Percentiles rank a stretch among this genome's conserved stretches.
phyloP scores from a whole-genome alignment of 1,284 basidiomycete species.

The Ceratobasidium papillatum region DNA sequence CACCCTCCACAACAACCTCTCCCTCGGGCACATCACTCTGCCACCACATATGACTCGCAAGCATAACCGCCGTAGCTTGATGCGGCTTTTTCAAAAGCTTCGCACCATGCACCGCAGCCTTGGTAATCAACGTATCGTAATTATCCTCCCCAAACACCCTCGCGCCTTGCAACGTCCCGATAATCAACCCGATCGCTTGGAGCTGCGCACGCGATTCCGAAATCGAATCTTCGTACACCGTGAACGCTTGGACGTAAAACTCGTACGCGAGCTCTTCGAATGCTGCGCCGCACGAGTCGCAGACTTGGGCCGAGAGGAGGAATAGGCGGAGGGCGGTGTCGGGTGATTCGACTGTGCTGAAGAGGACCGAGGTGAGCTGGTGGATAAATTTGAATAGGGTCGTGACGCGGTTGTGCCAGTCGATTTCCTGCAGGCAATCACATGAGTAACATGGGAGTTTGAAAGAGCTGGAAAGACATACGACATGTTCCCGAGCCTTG shows the following conservation, averaged over 20 bases:
- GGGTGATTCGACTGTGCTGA: conserved; percentile 90
- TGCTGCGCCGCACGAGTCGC: conserved; percentile 78
- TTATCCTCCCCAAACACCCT: conserved; percentile 90
- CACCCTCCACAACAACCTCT: conserved; percentile 51
- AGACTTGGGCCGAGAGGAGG: conserved; percentile 91
- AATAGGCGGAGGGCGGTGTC: conserved; percentile 89
- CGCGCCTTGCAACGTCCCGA: conserved; percentile 83
- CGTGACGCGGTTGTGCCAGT: conserved; percentile 84
- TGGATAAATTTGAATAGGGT: conserved; percentile 91
- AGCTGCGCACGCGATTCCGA: conserved; percentile 91
- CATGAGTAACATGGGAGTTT: conserved; percentile 49
- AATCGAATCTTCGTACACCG: conserved; percentile 94
- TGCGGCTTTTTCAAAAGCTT: conserved; percentile 96
- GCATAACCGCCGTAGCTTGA: conserved; percentile 91
- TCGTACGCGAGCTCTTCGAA: conserved; percentile 96
- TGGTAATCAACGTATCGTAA: conserved; percentile 95
- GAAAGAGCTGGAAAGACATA: conserved; percentile 38
- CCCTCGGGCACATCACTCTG: conserved; percentile 63
- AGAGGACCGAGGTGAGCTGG: conserved; percentile 88
- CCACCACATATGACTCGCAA: conserved; percentile 97
- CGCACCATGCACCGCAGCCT: conserved; percentile 92
- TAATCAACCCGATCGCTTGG: conserved; percentile 91
- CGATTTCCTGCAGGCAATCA: conserved; percentile 65
- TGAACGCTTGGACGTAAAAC: conserved; percentile 94
- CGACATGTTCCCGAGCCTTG: conserved; percentile 67